Evolutionary conservation across 1,139 yeast species (phyloP).

Genomic region (Entelexis paramagnoliae): DNA sequence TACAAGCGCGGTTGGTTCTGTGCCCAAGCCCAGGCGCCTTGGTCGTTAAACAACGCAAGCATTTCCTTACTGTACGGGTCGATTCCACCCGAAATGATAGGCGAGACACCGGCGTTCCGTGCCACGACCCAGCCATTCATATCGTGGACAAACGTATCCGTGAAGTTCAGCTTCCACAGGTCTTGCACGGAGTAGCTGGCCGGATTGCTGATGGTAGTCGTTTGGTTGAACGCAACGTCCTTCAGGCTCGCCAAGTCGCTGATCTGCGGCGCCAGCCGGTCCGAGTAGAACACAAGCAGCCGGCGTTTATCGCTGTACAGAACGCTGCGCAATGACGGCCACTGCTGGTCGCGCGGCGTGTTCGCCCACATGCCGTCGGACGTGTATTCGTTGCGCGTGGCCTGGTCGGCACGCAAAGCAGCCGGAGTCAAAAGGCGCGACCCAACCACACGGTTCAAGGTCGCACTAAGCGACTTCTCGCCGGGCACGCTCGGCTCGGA

Average conservation of each 20-base stretch:
- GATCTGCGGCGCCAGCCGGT: background rate
- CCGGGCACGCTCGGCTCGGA: conserved; percentile 1
- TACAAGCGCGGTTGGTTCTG: conserved; percentile 17
- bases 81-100: conserved; percentile 15
- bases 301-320: conserved; percentile 15
- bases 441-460: conserved; percentile 10
- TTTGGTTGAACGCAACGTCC: conserved; percentile 9
- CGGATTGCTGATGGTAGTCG: background rate
- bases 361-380: conserved; percentile 26
- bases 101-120: conserved; percentile 19
- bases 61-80: conserved; percentile 10
- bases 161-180: conserved; percentile 11
- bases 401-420: background rate
- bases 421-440: conserved; percentile 18
- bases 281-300: conserved; percentile 10
- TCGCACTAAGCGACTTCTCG: conserved; percentile 6
- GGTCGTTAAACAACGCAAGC: conserved; percentile 5
- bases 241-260: conserved; percentile 1
- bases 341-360: conserved; percentile 8
- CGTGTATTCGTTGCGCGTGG: background rate
- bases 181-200: conserved; percentile 4
- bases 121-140: conserved; percentile 8
- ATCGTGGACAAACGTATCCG: conserved; percentile 13
- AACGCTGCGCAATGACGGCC: conserved; percentile 19
- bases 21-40: conserved; percentile 24